A percentile compares a stretch with the other conserved stretches of the same genome.
These are phyloP conservation scores for Aschersonia sp. DNA, from an alignment of 2,329 filamentous ascomycete genomes.

Conservation along the genomic window DNA sequence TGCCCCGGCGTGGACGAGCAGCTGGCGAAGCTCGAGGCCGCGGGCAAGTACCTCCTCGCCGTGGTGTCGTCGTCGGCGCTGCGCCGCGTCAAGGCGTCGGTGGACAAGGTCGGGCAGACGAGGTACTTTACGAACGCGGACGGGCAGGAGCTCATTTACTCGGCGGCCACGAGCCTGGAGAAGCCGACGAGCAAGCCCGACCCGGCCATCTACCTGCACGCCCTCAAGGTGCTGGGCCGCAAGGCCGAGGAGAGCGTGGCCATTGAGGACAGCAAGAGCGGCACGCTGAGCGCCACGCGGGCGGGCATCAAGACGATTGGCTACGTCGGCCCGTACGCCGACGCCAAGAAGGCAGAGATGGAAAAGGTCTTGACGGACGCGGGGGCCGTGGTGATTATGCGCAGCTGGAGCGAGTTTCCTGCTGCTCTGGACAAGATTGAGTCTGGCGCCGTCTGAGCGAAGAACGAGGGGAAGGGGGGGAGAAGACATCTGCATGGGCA, in stretches of 20 bases:
- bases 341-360: conserved; percentile 50
- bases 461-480: not conserved
- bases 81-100: conserved; percentile 60
- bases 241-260: conserved; percentile 59
- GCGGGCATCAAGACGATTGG: conserved; percentile 71
- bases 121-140: conserved; percentile 47
- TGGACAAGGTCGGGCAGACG: conserved; percentile 66
- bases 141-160: conserved; percentile 58
- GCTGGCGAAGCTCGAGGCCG: conserved; percentile 46
- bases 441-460: conserved; percentile 11
- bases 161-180: conserved; percentile 62
- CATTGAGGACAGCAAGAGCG: conserved; percentile 80
- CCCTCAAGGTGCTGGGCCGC: conserved; percentile 59
- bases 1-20: conserved; percentile 55
- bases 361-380: conserved; percentile 42
- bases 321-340: conserved; percentile 67
- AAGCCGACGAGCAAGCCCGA: conserved; percentile 83
- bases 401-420: conserved; percentile 42
- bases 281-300: conserved; percentile 56
- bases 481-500: not conserved
- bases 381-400: conserved; percentile 48
- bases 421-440: conserved; percentile 30
- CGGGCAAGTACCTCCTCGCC: conserved; percentile 54
- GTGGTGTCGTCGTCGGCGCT: conserved; percentile 74
- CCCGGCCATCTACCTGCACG: conserved; percentile 73